A percentile compares a stretch with the other conserved stretches of the same genome.
phyloP scores from a whole-genome alignment of 2,329 filamentous ascomycete species.

The Colletotrichum chlorophyti region DNA sequence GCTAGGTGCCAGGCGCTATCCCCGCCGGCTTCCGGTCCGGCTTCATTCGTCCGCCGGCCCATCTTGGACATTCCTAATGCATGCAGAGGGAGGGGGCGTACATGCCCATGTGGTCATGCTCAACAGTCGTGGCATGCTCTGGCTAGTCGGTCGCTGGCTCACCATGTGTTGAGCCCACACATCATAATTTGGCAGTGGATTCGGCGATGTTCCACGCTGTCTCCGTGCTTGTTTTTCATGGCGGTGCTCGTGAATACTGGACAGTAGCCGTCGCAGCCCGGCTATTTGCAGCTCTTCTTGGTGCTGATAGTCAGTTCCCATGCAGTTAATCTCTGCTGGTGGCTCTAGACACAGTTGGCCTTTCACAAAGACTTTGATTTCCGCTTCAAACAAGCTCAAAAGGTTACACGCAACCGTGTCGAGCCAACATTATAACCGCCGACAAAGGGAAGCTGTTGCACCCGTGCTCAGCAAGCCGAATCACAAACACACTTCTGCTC shows the following conservation, averaged over 20 bases:
- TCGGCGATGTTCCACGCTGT: neutral
- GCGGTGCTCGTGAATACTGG: neutral
- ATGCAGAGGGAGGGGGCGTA: slow-evolving; percentile 31
- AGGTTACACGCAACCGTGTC: no score
- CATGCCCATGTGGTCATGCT: slow-evolving; percentile 25
- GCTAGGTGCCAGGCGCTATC: slow-evolving; percentile 2
- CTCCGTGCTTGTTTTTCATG: neutral
- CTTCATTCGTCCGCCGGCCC: slow-evolving; percentile 22
- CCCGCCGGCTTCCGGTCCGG: slow-evolving; percentile 25
- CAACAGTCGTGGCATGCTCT: slow-evolving; percentile 45
- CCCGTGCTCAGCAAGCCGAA: no score
- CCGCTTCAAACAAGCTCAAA: no score
- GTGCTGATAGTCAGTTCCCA: neutral
- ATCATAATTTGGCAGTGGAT: slow-evolving; percentile 15
- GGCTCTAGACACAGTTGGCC: no score
- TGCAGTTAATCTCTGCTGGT: no score
- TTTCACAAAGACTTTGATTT: no score
- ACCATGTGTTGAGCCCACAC: slow-evolving; percentile 26
- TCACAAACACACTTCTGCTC: neutral
- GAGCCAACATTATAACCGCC: no score
- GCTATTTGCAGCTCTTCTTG: neutral
- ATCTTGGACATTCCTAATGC: slow-evolving; percentile 32
- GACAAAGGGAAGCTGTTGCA: no score
- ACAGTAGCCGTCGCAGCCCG: neutral
- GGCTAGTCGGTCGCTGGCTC: slow-evolving; percentile 34